Evolutionary conservation across 2,329 filamentous ascomycete species (phyloP).

Genomic region (Acephala macrosclerotiorum): DNA sequence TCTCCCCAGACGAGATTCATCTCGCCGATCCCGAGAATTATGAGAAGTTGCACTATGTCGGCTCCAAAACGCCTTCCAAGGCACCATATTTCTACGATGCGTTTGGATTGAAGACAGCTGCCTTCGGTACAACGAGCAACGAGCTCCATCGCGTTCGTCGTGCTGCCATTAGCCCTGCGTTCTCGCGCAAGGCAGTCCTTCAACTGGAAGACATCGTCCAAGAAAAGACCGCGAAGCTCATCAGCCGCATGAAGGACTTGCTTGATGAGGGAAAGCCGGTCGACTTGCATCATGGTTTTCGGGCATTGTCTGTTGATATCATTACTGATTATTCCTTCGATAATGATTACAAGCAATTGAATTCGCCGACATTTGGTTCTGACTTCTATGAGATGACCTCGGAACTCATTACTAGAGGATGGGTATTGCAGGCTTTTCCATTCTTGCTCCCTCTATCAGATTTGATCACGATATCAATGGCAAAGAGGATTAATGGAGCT

Average conservation of each 20-base stretch:
- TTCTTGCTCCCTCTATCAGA: conserved; percentile 16
- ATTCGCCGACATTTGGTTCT: conserved; percentile 32
- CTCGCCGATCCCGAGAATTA: conserved; percentile 40
- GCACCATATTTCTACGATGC: conserved; percentile 29
- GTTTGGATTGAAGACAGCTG: conserved; percentile 20
- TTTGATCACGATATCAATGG: no score
- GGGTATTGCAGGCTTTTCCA: conserved; percentile 20
- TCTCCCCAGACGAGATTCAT: conserved; percentile 41
- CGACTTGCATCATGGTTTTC: conserved; percentile 39
- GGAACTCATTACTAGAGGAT: conserved; percentile 34
- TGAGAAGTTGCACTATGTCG: conserved; percentile 35
- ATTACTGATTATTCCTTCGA: conserved; percentile 43
- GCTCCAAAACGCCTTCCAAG: conserved; percentile 32
- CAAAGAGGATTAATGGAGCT: no score
- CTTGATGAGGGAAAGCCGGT: conserved; percentile 26
- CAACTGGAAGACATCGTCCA: conserved; percentile 39
- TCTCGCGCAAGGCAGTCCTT: conserved; percentile 40
- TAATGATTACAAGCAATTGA: conserved; percentile 41
- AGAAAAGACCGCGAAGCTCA: conserved; percentile 34
- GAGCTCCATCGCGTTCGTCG: conserved; percentile 33
- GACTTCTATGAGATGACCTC: conserved; percentile 38
- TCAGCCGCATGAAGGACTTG: conserved; percentile 15
- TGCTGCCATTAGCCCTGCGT: conserved; percentile 36
- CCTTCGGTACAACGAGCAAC: conserved; percentile 29
- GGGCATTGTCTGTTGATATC: conserved; percentile 40